Evolutionary conservation across 805 yeast species (phyloP).

Genomic region (Candida patagonica): DNA sequence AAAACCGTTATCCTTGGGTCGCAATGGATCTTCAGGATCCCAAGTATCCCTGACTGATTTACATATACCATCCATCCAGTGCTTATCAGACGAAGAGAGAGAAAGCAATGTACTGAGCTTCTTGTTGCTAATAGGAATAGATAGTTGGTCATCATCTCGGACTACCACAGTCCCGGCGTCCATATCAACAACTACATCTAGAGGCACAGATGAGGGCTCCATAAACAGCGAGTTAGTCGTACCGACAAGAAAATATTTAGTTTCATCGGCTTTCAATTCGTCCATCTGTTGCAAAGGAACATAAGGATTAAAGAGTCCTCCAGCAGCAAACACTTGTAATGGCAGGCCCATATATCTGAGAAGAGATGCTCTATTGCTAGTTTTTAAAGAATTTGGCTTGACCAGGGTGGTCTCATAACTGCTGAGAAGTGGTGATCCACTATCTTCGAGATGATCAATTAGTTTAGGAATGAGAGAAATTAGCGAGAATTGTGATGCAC

Average conservation of each 20-base stretch:
- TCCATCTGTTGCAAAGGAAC: constrained; percentile 88
- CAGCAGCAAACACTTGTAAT: constrained; percentile 71
- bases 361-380: constrained; percentile 71
- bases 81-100: constrained; percentile 55
- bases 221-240: constrained; percentile 77
- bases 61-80: constrained; percentile 57
- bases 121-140: constrained; percentile 39
- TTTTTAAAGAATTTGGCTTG: constrained; percentile 58
- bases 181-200: constrained; percentile 7
- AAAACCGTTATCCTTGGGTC: constrained; percentile 40
- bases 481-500: constrained; percentile 74
- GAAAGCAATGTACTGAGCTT: constrained; percentile 36
- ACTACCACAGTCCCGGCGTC: constrained; percentile 4
- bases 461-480: constrained; percentile 78
- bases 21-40: constrained; percentile 32
- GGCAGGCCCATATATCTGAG: constrained; percentile 82
- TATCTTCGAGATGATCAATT: constrained; percentile 59
- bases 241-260: constrained; percentile 68
- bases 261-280: constrained; percentile 47
- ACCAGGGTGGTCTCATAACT: constrained; percentile 42
- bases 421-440: constrained; percentile 68
- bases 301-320: constrained; percentile 87
- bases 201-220: constrained; percentile 40
- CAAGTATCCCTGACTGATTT: constrained; percentile 40
- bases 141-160: constrained; percentile 19